phyloP scores from a whole-genome alignment of 306 rosid species.

The Geum urbanum region DNA sequence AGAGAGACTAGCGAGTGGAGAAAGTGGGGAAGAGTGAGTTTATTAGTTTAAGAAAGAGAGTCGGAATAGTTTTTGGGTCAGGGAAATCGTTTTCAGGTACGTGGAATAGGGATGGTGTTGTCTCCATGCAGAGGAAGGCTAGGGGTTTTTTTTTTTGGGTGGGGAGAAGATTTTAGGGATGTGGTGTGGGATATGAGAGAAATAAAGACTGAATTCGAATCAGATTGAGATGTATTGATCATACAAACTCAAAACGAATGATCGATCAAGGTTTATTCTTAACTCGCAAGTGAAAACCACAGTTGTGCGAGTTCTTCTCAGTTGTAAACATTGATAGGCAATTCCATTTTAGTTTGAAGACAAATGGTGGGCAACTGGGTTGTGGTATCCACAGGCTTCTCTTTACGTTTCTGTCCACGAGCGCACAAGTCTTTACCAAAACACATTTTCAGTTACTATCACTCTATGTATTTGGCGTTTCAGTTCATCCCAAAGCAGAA shows the following conservation, averaged over 20 bases:
- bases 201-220: slow-evolving; percentile 7
- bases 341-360: not conserved
- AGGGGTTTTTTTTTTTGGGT: not conserved
- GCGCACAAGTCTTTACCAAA: not conserved
- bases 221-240: not conserved
- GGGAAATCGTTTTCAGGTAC: slow-evolving; percentile 26
- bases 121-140: slow-evolving; percentile 11
- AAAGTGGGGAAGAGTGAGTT: not conserved
- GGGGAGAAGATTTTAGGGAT: not conserved
- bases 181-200: not conserved
- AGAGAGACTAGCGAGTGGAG: not conserved
- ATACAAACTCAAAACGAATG: too few relatives aligned
- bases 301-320: not conserved
- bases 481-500: not conserved
- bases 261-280: too few relatives aligned
- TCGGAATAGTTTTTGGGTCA: slow-evolving; percentile 9
- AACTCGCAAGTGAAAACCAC: not conserved
- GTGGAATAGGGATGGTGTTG: slow-evolving; percentile 26
- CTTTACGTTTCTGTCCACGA: slow-evolving; percentile 2
- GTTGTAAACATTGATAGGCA: not conserved
- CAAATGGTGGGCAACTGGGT: slow-evolving; percentile 7
- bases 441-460: not conserved
- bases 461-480: slow-evolving; percentile 6
- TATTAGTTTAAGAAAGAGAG: slow-evolving; percentile 11
- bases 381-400: slow-evolving; percentile 31